Conservation (phyloP, 148 eudicot genomes). For the Arbutus unedo region DNA sequence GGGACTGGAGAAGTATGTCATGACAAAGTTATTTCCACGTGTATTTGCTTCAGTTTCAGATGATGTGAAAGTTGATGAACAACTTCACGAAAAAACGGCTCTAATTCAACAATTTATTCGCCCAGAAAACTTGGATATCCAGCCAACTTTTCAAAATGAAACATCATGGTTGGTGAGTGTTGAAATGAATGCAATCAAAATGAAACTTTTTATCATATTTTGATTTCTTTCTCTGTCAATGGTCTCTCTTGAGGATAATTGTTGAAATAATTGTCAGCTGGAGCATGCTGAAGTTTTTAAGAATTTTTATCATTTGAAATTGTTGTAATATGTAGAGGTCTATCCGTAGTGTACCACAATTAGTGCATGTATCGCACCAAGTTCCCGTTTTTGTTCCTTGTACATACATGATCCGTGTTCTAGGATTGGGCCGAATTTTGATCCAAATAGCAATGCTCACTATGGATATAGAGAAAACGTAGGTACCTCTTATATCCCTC, state of each 20-base stretch:
- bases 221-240: background rate
- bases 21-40: conserved; percentile 84
- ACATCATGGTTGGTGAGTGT: conserved; percentile 94
- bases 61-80: conserved; percentile 69
- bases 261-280: background rate
- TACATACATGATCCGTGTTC: background rate
- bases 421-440: background rate
- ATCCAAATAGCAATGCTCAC: background rate
- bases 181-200: background rate
- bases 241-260: background rate
- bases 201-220: background rate
- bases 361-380: background rate
- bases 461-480: background rate
- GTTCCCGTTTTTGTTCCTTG: background rate
- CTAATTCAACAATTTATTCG: conserved; percentile 83
- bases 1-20: conserved; percentile 87
- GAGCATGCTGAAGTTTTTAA: background rate
- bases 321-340: background rate
- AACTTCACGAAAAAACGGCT: conserved; percentile 75
- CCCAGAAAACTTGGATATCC: conserved; percentile 86
- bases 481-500: background rate
- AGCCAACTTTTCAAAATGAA: conserved; percentile 78
- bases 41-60: conserved; percentile 80
- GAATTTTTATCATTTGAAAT: background rate
- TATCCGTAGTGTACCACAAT: background rate